Base-by-base conservation (phyloP, 345 rosid genomes). In the Kandelia obovata region DNA sequence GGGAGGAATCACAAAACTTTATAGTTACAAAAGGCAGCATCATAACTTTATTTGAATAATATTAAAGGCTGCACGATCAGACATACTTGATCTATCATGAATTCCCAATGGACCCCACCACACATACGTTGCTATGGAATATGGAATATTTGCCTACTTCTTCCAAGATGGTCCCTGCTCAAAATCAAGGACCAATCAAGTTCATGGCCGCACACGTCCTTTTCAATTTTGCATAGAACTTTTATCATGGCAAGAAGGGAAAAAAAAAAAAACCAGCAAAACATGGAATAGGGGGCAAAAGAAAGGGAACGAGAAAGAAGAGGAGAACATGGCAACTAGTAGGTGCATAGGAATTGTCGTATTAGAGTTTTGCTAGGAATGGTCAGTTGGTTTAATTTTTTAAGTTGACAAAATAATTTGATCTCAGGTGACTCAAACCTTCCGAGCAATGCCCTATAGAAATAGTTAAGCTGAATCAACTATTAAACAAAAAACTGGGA, bases 91-190 rank as follows among this genome's bases (percentile, higher is more conserved):
- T 61, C 20, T 19, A 19, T 31, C 64, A 32, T 37, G 35, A 26
- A 57, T n/a, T 13, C 28, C 11, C 28, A 4, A 23, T 21, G 65
- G 65, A 39, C 65, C 65, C 51, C 46, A 39, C 65, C 43, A 61
- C 34, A 34, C 37, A 19, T 15, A 3, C 13, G 49, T 43, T 61
- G 30, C 51, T 39, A 39, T n/a, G 43, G 51, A 62, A 7, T 17
- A 4, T 15, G 49, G 49, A 43, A 13, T 43, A 43, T 17, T 37
- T 21, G 39, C 25, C 52, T 62, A 28, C 52, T 37, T 17, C 65
- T 62, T 62, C 49, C 25, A 23, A 62, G 65, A 62, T 21, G 65
- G 28, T 23, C 52, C 65, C 23, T 21, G 65, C 17, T 58, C 17
- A 58, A 27, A 58, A 21, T 58, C 34, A 58, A 58, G 28, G 27